A percentile compares a stretch with the other conserved stretches of the same genome.
These are phyloP conservation scores for Aspergillus ostianus DNA, from an alignment of 495 filamentous ascomycete species.

Conservation along the genomic window DNA sequence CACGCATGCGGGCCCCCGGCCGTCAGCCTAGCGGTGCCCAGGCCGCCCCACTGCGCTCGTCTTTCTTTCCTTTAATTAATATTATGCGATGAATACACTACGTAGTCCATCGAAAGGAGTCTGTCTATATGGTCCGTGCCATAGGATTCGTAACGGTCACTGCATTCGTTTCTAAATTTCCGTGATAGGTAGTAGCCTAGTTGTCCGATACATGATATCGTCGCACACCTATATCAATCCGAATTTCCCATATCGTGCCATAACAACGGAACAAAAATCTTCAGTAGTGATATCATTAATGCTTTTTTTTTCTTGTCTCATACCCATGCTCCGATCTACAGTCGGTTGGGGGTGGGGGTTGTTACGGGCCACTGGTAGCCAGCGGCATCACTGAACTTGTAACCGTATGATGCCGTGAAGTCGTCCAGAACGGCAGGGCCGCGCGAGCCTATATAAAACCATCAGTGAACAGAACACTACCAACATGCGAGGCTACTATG, in stretches of 20 bases:
- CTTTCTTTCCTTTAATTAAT: not conserved
- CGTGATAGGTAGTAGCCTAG: not conserved
- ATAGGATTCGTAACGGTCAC: conserved; percentile 15
- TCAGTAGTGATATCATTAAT: conserved; percentile 20
- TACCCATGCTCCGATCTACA: conserved; percentile 45
- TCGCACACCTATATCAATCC: conserved; percentile 16
- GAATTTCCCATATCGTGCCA: conserved; percentile 16
- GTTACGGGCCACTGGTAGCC: conserved; percentile 91
- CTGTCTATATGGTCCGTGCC: not conserved
- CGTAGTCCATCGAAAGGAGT: too few relatives aligned
- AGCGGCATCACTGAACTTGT: conserved; percentile 96
- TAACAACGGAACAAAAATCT: conserved; percentile 16
- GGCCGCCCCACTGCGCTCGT: not conserved
- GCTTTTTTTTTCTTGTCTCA: conserved; percentile 12
- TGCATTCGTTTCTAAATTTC: conserved; percentile 21
- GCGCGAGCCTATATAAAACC: conserved; percentile 68
- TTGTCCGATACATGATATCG: conserved; percentile 10
- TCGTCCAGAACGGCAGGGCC: conserved; percentile 96
- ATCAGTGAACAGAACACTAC: conserved; percentile 11
- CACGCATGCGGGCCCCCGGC: conserved; percentile 26
- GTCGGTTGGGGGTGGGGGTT: conserved; percentile 64
- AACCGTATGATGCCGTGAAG: conserved; percentile 96
- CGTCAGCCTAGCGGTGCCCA: not conserved
- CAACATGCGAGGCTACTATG: not conserved
- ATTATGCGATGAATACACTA: conserved; percentile 8